Conservation (phyloP, 2,329 filamentous ascomycete genomes). For the Hypoxylon sp. region DNA sequence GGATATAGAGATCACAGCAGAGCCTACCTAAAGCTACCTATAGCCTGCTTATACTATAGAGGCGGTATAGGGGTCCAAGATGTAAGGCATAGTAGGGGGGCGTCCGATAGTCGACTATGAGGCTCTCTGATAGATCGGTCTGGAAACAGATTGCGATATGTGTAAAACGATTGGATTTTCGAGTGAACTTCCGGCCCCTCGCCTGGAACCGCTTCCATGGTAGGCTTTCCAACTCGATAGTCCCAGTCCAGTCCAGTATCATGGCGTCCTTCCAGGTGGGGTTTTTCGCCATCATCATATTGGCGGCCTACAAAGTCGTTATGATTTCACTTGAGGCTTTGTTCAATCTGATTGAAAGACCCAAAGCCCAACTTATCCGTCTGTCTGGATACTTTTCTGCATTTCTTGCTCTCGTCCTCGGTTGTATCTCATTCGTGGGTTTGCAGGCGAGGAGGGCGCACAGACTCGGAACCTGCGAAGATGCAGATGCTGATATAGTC, state of each 20-base stretch:
- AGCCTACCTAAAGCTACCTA: constrained; percentile 12
- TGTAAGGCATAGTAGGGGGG: constrained; percentile 21
- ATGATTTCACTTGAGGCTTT: constrained; percentile 22
- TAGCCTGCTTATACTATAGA: constrained; percentile 31
- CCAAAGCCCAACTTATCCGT: background rate
- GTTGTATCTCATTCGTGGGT: constrained; percentile 30
- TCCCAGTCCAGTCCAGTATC: constrained; percentile 7
- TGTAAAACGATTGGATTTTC: constrained; percentile 17
- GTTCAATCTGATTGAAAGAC: background rate
- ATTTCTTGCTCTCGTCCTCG: constrained; percentile 31
- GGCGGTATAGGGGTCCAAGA: constrained; percentile 4
- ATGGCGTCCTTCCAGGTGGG: constrained; percentile 31
- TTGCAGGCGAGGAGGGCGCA: constrained; percentile 10
- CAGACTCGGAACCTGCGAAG: constrained; percentile 22
- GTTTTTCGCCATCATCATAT: constrained; percentile 24
- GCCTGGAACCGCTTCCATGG: background rate
- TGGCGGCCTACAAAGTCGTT: constrained; percentile 26
- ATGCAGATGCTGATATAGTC: constrained; percentile 37
- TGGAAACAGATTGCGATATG: constrained; percentile 19
- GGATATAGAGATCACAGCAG: constrained; percentile 4
- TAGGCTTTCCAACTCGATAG: constrained; percentile 15
- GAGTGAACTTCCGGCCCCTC: constrained; percentile 5
- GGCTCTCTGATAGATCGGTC: constrained; percentile 16
- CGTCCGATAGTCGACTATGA: constrained; percentile 17
- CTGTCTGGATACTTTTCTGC: constrained; percentile 16